These are phyloP conservation scores for Kluyveromyces nonfermentans DNA, from an alignment of 805 yeast genomes.

Conservation along the genomic window DNA sequence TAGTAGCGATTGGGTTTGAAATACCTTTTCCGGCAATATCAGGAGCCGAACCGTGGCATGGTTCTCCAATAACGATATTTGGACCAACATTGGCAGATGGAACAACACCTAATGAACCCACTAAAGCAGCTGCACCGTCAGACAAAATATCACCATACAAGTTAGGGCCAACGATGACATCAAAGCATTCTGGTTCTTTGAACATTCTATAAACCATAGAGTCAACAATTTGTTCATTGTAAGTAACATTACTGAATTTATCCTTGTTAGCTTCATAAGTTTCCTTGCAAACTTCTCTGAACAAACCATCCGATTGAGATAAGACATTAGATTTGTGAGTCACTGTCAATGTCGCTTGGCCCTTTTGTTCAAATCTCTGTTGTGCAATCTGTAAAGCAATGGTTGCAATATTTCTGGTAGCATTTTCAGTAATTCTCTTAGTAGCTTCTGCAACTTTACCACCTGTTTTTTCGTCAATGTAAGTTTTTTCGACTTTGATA, in stretches of 20 bases:
- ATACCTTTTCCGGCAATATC: conserved; percentile 95
- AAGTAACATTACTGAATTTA: conserved; percentile 48
- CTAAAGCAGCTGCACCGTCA: conserved; percentile 97
- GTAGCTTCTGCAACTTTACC: conserved; percentile 93
- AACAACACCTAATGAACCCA: conserved; percentile 95
- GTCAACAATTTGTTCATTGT: conserved; percentile 96
- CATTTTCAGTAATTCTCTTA: conserved; percentile 87
- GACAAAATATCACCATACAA: conserved; percentile 94
- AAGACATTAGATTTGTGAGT: conserved; percentile 96
- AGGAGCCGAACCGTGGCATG: conserved; percentile 99
- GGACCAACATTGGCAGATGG: conserved; percentile 98
- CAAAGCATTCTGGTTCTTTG: conserved; percentile 95
- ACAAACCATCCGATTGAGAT: conserved; percentile 86
- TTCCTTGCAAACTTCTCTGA: conserved; percentile 68
- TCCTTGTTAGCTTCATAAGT: conserved; percentile 43
- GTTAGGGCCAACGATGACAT: conserved; percentile 97
- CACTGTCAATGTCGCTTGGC: conserved; percentile 60
- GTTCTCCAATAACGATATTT: conserved; percentile 93
- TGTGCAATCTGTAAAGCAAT: conserved; percentile 90
- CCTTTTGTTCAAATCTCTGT: conserved; percentile 72
- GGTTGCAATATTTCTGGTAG: conserved; percentile 76
- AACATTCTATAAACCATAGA: conserved; percentile 99
- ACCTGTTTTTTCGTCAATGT: conserved; percentile 61
- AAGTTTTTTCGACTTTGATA: conserved; percentile 83
- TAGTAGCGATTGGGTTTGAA: conserved; percentile 95